A percentile compares a stretch with the other conserved stretches of the same genome.
Evolutionary conservation across 2,329 filamentous ascomycete genomes (phyloP).

Genomic region (Clonostachys solani): DNA sequence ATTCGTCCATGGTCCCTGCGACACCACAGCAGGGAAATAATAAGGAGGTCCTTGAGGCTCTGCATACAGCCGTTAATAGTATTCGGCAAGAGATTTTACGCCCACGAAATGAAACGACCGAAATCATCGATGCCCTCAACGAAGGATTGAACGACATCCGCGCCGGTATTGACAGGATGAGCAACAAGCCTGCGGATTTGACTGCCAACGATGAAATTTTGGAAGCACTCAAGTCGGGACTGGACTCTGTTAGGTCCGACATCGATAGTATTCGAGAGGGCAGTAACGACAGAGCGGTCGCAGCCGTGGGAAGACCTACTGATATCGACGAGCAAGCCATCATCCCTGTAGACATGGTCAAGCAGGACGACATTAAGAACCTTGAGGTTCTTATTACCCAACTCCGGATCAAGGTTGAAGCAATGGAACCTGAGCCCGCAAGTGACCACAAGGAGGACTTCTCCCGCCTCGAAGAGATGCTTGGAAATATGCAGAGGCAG

Average conservation of each 20-base stretch:
- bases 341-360: conserved; percentile 45
- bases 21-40: conserved; percentile 38
- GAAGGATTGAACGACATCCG: conserved; percentile 80
- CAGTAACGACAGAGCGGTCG: conserved; percentile 44
- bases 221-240: conserved; percentile 64
- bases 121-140: conserved; percentile 85
- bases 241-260: conserved; percentile 71
- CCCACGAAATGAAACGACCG: conserved; percentile 68
- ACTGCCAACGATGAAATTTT: conserved; percentile 87
- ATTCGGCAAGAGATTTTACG: conserved; percentile 72
- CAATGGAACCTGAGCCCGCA: conserved; percentile 24
- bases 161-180: conserved; percentile 69
- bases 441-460: conserved; percentile 34
- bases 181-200: conserved; percentile 76
- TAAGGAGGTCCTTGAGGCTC: conserved; percentile 66
- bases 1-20: conserved; percentile 62
- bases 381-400: conserved; percentile 81
- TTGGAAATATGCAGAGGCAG: conserved; percentile 12
- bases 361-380: conserved; percentile 74
- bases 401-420: conserved; percentile 77
- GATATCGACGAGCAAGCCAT: conserved; percentile 15
- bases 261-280: conserved; percentile 72
- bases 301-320: conserved; percentile 16
- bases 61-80: conserved; percentile 69
- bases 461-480: conserved; percentile 47